Base-by-base conservation (phyloP, 1,284 basidiomycete genomes). In the Ceratobasidium theobromae region DNA sequence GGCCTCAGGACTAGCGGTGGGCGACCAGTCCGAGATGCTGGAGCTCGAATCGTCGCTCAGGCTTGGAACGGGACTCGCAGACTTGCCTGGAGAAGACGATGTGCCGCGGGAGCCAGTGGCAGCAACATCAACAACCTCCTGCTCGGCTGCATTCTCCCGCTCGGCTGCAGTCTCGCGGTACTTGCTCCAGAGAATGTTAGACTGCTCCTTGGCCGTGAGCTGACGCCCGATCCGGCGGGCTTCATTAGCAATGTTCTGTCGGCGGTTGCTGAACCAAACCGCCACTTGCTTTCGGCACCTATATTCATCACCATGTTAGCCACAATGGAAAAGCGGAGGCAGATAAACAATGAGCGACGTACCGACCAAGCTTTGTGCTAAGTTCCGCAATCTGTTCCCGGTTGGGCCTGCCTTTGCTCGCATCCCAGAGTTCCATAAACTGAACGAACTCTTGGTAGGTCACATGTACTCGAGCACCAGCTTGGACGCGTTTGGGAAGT, bases 271-370 rank as follows among this genome's bases (percentile, higher is more conserved):
- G 40, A 46, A 58, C 40, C 40, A 58, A 18, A 46, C 27, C 4
- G 40, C 28, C 16, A 58, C 27, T 48, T 58, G 55, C 25, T 58
- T 58, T 12, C 14, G 43, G 55, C 55, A 58, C 4, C 55, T 58
- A 23, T 45, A n/a, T 11, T n/a, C 14, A 28, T 16, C 14, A 5
- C n/a, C 1, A n/a, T 18, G n/a, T 46, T 23, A 46, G 55, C 55
- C 28, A n/a, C 5, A 9, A 23, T n/a, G n/a, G 4, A 27, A 38
- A 33, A 23, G 14, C 33, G 21, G 11, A 18, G 32, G 48, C 14
- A 41, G 27, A 21, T 14, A 14, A 30, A 23, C 11, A 33, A 58
- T 45, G 9, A 21, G 35, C 3, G 23, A n/a, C 43, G 40, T 38
- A 55, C 53, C 53, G 35, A 4, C 18, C 38, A 4, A 55, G 38